Conservation (phyloP, 345 rosid species). For the Populus davidiana region DNA sequence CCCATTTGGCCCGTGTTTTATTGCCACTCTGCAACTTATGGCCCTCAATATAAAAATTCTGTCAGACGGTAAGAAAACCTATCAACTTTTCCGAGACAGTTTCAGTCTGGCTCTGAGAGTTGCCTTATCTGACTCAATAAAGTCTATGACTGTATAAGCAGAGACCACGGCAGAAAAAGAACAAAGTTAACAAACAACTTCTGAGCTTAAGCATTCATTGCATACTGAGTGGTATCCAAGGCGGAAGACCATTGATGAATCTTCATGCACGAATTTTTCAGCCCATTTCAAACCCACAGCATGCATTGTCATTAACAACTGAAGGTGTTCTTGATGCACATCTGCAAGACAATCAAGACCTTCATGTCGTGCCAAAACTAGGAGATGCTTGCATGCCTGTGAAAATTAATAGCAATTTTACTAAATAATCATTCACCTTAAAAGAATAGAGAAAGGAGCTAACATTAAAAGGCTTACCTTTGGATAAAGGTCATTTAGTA, state of each 20-base stretch:
- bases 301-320: constrained; percentile 58
- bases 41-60: neutral
- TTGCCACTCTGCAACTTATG: neutral
- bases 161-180: neutral
- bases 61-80: no score
- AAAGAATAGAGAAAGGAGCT: neutral
- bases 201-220: neutral
- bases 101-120: neutral
- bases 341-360: constrained; percentile 70
- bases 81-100: constrained; percentile 7
- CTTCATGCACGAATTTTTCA: constrained; percentile 60
- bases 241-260: constrained; percentile 68
- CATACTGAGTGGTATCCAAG: constrained; percentile 93
- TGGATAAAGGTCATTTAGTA: constrained; percentile 74
- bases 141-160: neutral
- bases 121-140: neutral
- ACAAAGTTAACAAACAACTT: neutral
- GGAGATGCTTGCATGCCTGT: constrained; percentile 74
- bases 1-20: neutral
- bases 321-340: constrained; percentile 58
- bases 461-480: constrained; percentile 44
- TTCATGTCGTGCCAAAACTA: constrained; percentile 57
- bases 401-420: constrained; percentile 6
- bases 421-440: constrained; percentile 1
- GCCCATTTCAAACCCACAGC: constrained; percentile 73